These are phyloP conservation scores for Calonectria pauciramosa DNA, from an alignment of 2,329 filamentous ascomycete species.

Conservation along the genomic window DNA sequence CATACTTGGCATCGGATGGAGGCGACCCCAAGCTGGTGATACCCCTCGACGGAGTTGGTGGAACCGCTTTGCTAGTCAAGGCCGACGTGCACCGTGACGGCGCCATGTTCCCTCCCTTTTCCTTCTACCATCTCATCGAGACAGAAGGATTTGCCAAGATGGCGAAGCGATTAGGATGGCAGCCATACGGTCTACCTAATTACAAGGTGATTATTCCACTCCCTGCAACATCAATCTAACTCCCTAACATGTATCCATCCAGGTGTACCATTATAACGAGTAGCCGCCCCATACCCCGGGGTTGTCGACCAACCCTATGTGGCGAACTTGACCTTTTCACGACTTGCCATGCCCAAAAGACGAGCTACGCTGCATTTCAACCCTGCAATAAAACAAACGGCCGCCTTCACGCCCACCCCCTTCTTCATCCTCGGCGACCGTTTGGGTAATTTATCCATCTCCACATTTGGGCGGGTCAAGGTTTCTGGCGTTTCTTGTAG, in stretches of 20 bases:
- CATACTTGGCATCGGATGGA: constrained; percentile 76
- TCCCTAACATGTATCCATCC: constrained; percentile 31
- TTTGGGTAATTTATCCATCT: constrained; percentile 32
- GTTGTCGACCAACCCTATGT: constrained; percentile 25
- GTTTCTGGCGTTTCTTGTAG: constrained; percentile 45
- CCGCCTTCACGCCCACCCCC: neutral
- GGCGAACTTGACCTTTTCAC: constrained; percentile 29
- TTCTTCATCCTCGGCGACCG: constrained; percentile 21
- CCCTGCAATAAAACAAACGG: neutral
- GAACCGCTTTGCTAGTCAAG: constrained; percentile 92
- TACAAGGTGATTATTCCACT: constrained; percentile 80
- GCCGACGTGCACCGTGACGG: constrained; percentile 97
- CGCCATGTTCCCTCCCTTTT: constrained; percentile 97
- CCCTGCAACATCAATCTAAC: neutral
- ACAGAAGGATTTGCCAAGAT: constrained; percentile 99
- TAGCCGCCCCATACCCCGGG: constrained; percentile 56
- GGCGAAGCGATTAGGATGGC: constrained; percentile 90
- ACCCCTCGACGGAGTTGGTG: constrained; percentile 91
- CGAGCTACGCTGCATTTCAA: constrained; percentile 21
- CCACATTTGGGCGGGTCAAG: constrained; percentile 38
- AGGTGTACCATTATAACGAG: constrained; percentile 95
- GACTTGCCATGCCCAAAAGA: constrained; percentile 29
- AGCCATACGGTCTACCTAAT: constrained; percentile 90
- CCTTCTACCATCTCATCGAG: constrained; percentile 97
- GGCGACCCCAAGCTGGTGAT: constrained; percentile 75